Base-by-base conservation (phyloP, 257 asterid genomes). In the Echium plantagineum region DNA sequence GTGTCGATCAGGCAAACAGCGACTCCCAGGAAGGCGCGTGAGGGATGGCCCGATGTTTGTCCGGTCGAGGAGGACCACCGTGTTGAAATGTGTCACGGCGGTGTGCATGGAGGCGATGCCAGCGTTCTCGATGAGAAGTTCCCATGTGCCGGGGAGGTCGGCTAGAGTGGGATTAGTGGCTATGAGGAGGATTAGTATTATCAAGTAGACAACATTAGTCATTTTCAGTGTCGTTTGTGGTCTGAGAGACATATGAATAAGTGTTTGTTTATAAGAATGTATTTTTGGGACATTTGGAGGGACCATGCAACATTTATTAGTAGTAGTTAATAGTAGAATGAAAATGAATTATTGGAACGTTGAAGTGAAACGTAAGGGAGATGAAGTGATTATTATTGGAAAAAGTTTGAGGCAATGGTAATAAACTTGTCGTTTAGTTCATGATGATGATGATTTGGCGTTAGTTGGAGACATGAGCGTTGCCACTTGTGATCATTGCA, bases 61-160 rank as follows among this genome's bases (percentile, higher is more conserved):
- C 55, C 98, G 83, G 80, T 90, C 95, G 59, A 90, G 81, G 69
- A 90, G 96, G 73, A 90, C 74, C 46, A 85, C 96, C 31, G 94
- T 85, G 83, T 90, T 88, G 86, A 73, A 79, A n/a, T 77, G 91
- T 2, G 96, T 85, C 9, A 87, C 95, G 17, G 96, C 95, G 2
- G 96, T 90, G 86, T 87, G 96, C 98, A 90, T 90, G 72, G 96
- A 87, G 15, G 96, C 85, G 6, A 90, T 88, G 57, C 96, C 98
- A 77, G 94, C 95, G 63, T 90, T 63, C 18, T 84, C 60, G 70
- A 90, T 71, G 52, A 87, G 90, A 54, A 87, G 94, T n/a, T 87
- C 91, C 98, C 98, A 90, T 42, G 69, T 72, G 63, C 96, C 98
- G 47, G 96, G 96, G 59, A 85, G 96, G 64, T 77, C 72, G 1